Percentiles rank a stretch among this genome's conserved stretches.
Conservation (phyloP, 1,284 basidiomycete species). For the Rhodofomes roseus region DNA sequence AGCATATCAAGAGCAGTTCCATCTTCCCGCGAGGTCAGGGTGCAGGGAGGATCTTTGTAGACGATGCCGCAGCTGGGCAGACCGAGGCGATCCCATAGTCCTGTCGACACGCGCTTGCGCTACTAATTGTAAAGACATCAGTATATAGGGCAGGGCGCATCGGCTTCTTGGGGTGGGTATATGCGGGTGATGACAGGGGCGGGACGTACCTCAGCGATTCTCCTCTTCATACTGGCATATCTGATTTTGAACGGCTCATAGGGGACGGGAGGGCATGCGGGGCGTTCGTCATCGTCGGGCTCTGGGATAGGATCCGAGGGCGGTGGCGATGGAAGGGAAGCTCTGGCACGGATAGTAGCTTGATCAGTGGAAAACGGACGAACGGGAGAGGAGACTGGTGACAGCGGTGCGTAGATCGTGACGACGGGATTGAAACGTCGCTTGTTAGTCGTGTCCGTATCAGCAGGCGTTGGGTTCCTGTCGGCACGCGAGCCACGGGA, state of each 20-base stretch:
- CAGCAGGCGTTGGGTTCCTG: neutral
- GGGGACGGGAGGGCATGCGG: neutral
- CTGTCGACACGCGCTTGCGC: conserved; percentile 3
- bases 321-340: conserved; percentile 3
- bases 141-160: neutral
- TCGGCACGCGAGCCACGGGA: neutral
- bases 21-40: neutral
- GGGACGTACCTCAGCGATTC: conserved; percentile 5
- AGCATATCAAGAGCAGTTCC: neutral
- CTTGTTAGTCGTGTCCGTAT: neutral
- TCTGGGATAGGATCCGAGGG: neutral
- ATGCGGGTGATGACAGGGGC: neutral
- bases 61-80: conserved; percentile 6
- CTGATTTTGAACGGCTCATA: neutral
- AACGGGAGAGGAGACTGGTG: neutral
- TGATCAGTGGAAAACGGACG: neutral
- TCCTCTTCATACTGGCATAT: neutral
- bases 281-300: neutral
- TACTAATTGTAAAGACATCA: neutral
- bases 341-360: neutral
- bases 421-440: neutral
- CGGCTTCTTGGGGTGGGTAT: neutral
- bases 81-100: neutral
- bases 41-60: neutral
- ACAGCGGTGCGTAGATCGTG: neutral